Evolutionary conservation across 305 asterid species (phyloP), one percentile per base, ranked within the genome.

Genomic region (Salvia sclarea): DNA sequence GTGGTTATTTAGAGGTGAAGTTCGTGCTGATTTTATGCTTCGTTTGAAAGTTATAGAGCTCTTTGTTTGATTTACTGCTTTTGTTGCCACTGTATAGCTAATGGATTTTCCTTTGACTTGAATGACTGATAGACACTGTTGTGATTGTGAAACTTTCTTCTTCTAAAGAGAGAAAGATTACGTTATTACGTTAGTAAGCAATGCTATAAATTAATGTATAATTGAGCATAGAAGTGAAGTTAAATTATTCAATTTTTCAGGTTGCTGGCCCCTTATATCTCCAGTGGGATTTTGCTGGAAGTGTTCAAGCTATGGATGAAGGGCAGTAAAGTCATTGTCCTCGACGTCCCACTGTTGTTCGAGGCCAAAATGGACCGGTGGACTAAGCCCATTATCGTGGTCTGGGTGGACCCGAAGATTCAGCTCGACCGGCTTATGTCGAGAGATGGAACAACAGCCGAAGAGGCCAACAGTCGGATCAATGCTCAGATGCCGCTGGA

Each of bases 321-420:
- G 78, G 96, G 96, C 45, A 84, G 76, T 55, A 82, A 84, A 55
- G 68, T 76, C 47, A 87, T 94, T 53, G 88, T 91, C 73, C 96
- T 94, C 21, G 98, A 94, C 64, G 90, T 93, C 47, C 98, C 97
- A 64, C 77, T 91, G 76, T 79, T 94, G 85, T 91, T 94, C 71
- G 96, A 94, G 80, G 93, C 90, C 69, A 91, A 88, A 80, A 79
- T 93, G 74, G 94, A 90, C 82, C 82, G 67, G 60, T 91, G 96
- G 96, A 88, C 98, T 47, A 85, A 82, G 41, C 96, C 97, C 62
- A 80, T 82, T 41, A 75, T 91, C 64, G 98, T 94, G 62, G 95
- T 94, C 66, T 94, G 93, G 96, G 90, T 86, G 58, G 90, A 88
- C 68, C 92, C 89, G 8, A 82, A 82, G 78, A 93, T 96, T 75